Evolutionary conservation across 2,329 filamentous ascomycete species (phyloP), one percentile per base, ranked within the genome.

Genomic region (Rutstroemia sydowiana): DNA sequence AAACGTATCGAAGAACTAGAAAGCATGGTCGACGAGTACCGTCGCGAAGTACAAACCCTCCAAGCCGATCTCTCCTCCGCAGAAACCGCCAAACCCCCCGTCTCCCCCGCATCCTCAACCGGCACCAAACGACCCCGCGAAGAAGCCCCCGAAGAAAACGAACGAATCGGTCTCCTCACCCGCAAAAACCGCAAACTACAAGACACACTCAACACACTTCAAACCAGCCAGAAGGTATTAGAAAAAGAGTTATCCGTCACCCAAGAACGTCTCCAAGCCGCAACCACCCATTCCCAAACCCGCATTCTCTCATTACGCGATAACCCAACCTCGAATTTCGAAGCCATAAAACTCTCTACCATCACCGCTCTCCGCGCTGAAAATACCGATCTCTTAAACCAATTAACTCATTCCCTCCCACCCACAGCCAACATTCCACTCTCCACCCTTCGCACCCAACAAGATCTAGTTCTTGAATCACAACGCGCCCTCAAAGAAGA

Each of bases 281-380:
- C 79, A 5, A 76, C 78, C 55, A 76, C 84, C 45, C 81, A 84
- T 16, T 85, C 82, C 28, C 83, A 87, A 57, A 95, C 85, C 3
- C 87, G 93, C 32, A 77, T 97, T 44, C 78, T 98, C 23, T 85
- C 93, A 50, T 75, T 97, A 13, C 86, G 89, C 53, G 84, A 86
- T n/a, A 98, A 98, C 67, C 93, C 93, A 0, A 97, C 93, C 0
- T 82, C 90, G 0, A 82, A 93, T 62, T 81, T 81, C 54, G 89
- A 95, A 70, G 85, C 86, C 3, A 81, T 95, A 67, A 95, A 97
- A 71, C 76, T 85, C 47, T 77, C 82, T 9, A 95, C 89, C 0
- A 79, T 98, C 13, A 77, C 77, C 9, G 84, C 85, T 0, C 79
- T 98, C 9, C 81, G 85, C 59, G 80, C 83, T 54, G 93, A 97